Percentiles rank a stretch among this genome's conserved stretches.
Conservation (phyloP, 441 rosid species). For the Rhodomyrtus psidioides region DNA sequence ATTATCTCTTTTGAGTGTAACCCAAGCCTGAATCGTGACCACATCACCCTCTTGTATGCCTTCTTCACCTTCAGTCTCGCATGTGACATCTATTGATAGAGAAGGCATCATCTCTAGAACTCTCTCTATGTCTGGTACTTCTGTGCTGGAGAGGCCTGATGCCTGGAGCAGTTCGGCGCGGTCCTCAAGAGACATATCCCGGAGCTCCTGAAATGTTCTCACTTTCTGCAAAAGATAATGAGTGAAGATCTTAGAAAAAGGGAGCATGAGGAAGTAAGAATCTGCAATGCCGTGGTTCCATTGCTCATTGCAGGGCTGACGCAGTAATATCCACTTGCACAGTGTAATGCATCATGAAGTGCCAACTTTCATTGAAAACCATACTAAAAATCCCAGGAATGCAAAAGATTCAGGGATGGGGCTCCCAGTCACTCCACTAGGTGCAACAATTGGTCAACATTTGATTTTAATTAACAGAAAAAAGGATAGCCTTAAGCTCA, state of each 20-base stretch:
- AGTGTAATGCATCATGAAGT: background rate
- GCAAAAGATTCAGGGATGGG: background rate
- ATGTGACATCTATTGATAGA: conserved; percentile 64
- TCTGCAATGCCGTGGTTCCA: background rate
- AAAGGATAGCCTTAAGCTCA: background rate
- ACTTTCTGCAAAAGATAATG: conserved; percentile 60
- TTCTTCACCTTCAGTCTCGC: conserved; percentile 97
- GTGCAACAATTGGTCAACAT: background rate
- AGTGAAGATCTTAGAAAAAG: background rate
- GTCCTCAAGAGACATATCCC: conserved; percentile 55
- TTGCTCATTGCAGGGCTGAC: background rate
- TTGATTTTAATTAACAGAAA: background rate
- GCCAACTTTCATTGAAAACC: background rate
- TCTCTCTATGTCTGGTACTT: conserved; percentile 66
- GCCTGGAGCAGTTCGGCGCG: conserved; percentile 77
- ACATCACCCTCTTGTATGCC: conserved; percentile 91
- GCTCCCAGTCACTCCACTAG: background rate
- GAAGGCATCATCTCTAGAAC: conserved; percentile 96
- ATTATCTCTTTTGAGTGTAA: conserved; percentile 65
- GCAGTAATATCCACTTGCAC: background rate
- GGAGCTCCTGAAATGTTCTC: conserved; percentile 75
- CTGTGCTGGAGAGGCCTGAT: conserved; percentile 66
- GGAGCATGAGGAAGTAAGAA: background rate
- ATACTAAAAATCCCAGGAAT: background rate
- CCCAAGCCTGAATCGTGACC: conserved; percentile 88